A percentile compares a stretch with the other conserved stretches of the same genome.
phyloP scores from a whole-genome alignment of 352 stramenopile species.

The Phytopythium vexans region DNA sequence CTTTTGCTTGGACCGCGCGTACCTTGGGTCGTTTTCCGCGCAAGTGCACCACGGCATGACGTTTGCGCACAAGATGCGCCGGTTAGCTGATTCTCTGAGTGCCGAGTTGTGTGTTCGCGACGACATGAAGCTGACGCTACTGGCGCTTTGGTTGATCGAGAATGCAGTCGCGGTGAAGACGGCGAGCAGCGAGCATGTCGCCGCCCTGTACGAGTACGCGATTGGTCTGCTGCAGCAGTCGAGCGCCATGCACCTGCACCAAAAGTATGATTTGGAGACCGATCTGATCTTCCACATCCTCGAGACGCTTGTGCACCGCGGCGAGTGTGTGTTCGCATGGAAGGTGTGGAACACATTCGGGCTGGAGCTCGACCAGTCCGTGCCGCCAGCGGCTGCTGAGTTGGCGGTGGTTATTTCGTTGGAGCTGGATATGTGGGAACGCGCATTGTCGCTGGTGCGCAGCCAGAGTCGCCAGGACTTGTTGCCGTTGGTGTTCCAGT shows the following conservation, averaged over 20 bases:
- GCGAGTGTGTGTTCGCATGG: constrained; percentile 73
- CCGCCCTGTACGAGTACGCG: constrained; percentile 59
- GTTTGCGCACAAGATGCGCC: constrained; percentile 61
- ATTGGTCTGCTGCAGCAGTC: constrained; percentile 64
- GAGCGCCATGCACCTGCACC: constrained; percentile 68
- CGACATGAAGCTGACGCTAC: constrained; percentile 79
- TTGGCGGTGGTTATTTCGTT: constrained; percentile 77
- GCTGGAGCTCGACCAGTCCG: constrained; percentile 43
- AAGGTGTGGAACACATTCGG: constrained; percentile 85
- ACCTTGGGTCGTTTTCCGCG: constrained; percentile 47
- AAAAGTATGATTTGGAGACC: constrained; percentile 68
- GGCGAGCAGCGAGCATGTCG: constrained; percentile 53
- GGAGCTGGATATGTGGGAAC: constrained; percentile 75
- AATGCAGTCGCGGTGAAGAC: constrained; percentile 76
- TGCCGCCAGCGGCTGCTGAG: constrained; percentile 46
- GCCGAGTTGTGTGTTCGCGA: constrained; percentile 69
- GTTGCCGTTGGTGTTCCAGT: constrained; percentile 63
- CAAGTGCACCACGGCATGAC: constrained; percentile 45
- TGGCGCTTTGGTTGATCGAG: constrained; percentile 79
- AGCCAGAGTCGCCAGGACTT: constrained; percentile 54
- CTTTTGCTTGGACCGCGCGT: constrained; percentile 73
- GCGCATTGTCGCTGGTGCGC: constrained; percentile 57
- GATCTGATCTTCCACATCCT: constrained; percentile 74
- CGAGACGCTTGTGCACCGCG: constrained; percentile 73
- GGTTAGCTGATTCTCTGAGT: constrained; percentile 64